Percentiles rank a stretch among this genome's conserved stretches.
Evolutionary conservation across 129 eudicot species (phyloP).

Genomic region (Kitagawia praeruptora): DNA sequence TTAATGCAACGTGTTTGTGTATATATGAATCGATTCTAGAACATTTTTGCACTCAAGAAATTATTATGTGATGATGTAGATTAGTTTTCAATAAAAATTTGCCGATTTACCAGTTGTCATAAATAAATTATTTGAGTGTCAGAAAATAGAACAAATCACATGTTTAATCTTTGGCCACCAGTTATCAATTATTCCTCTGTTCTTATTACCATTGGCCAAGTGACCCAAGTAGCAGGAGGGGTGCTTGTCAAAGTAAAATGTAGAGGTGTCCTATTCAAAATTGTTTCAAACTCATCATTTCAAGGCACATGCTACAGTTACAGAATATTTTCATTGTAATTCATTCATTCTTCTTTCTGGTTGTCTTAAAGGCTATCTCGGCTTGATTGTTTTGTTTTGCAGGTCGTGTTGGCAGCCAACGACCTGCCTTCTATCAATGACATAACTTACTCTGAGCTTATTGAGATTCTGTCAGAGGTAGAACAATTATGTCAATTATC

Average conservation of each 20-base stretch:
- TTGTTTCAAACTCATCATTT: no score
- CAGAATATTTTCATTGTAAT: neutral
- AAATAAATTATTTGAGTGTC: neutral
- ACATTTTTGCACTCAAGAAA: neutral
- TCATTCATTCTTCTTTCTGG: constrained; percentile 3
- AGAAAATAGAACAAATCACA: no score
- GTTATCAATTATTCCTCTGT: no score
- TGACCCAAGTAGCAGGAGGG: no score
- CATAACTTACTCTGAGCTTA: constrained; percentile 73
- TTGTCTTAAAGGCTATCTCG: neutral
- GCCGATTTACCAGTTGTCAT: neutral
- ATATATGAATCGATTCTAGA: neutral
- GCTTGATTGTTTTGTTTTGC: constrained; percentile 18
- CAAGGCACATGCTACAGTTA: neutral
- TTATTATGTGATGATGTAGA: neutral
- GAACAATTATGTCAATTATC: neutral
- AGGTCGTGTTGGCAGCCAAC: constrained; percentile 96
- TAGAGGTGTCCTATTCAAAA: no score
- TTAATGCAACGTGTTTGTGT: neutral
- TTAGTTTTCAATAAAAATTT: no score
- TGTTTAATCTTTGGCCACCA: no score
- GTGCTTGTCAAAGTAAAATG: no score
- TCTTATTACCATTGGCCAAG: no score
- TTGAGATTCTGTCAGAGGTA: constrained; percentile 76
- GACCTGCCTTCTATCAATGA: constrained; percentile 97